A percentile compares a stretch with the other conserved stretches of the same genome.
phyloP scores from a whole-genome alignment of 2,329 filamentous ascomycete species.

The Mollisiaceae sp. region DNA sequence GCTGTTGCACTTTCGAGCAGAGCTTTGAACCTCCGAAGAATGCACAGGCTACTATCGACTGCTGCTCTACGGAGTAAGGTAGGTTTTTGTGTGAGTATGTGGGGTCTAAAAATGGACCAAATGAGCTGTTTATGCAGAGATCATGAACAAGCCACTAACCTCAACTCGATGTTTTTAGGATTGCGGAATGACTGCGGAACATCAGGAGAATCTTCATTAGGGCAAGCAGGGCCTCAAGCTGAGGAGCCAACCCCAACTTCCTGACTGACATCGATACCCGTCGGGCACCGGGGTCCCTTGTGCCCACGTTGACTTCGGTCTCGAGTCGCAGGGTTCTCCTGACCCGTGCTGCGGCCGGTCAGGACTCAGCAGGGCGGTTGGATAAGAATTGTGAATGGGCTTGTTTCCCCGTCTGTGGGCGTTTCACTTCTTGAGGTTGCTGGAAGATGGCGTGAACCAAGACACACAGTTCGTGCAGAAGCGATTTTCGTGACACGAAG shows the following conservation, averaged over 20 bases:
- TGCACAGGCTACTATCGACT: neutral
- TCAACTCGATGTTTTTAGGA: neutral
- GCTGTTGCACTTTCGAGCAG: too few relatives aligned
- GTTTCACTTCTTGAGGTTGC: neutral
- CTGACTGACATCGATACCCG: neutral
- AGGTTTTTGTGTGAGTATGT: neutral
- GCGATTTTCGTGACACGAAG: neutral
- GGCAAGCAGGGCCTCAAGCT: neutral
- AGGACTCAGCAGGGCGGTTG: too few relatives aligned
- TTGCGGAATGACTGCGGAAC: neutral
- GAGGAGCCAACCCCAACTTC: neutral
- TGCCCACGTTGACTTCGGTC: neutral
- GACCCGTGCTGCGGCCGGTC: neutral
- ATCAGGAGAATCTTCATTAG: neutral
- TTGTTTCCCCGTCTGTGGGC: neutral
- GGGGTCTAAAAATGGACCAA: neutral
- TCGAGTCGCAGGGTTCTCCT: neutral
- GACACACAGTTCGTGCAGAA: neutral
- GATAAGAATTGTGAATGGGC: too few relatives aligned
- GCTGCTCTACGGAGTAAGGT: neutral
- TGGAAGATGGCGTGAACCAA: neutral
- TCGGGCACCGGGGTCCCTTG: neutral
- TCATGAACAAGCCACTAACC: neutral
- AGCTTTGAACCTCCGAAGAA: neutral
- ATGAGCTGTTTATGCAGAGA: slow-evolving; percentile 1